These are phyloP conservation scores for Talaromyces borbonicus DNA, from an alignment of 495 filamentous ascomycete genomes.

Conservation along the genomic window DNA sequence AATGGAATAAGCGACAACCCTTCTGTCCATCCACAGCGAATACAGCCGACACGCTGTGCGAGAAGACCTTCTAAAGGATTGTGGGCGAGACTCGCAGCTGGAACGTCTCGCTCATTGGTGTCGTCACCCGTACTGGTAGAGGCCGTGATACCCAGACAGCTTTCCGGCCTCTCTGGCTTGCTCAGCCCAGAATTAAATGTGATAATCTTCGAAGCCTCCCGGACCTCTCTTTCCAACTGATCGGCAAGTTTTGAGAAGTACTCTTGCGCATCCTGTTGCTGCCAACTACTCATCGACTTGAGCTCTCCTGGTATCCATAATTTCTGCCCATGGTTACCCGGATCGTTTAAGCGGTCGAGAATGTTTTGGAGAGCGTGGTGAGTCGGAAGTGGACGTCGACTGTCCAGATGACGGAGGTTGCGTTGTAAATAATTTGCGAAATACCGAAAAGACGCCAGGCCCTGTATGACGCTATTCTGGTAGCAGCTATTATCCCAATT, in stretches of 20 bases:
- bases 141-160: conserved; percentile 28
- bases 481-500: conserved; percentile 96
- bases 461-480: conserved; percentile 91
- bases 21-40: conserved; percentile 74
- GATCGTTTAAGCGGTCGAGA: conserved; percentile 55
- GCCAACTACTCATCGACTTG: conserved; percentile 83
- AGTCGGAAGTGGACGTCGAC: conserved; percentile 31
- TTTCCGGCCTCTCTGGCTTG: conserved; percentile 26
- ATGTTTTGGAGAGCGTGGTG: conserved; percentile 52
- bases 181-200: conserved; percentile 35
- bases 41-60: conserved; percentile 85
- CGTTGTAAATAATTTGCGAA: conserved; percentile 41
- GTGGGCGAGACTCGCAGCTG: conserved; percentile 17
- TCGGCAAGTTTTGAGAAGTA: conserved; percentile 88
- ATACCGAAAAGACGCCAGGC: conserved; percentile 63
- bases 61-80: conserved; percentile 82
- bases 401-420: conserved; percentile 35
- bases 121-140: conserved; percentile 7
- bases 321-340: conserved; percentile 54
- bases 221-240: conserved; percentile 71
- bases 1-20: conserved; percentile 83
- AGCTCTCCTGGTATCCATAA: conserved; percentile 70
- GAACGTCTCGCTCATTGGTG: not conserved
- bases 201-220: conserved; percentile 34
- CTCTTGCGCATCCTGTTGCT: conserved; percentile 98